phyloP scores from a whole-genome alignment of 1,139 yeast genomes.

The Blastobotrys elegans region DNA sequence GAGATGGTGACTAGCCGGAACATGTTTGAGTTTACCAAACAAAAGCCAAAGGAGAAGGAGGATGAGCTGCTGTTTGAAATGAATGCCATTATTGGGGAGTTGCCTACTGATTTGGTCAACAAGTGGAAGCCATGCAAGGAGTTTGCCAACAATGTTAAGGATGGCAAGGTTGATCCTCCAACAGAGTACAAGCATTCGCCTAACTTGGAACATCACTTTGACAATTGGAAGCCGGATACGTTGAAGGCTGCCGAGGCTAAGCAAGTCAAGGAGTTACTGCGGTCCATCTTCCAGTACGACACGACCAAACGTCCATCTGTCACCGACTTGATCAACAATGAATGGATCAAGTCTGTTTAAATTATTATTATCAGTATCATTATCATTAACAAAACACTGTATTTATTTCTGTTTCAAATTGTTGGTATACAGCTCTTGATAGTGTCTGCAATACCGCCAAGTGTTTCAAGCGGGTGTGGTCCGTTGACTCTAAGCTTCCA shows the following conservation, averaged over 20 bases:
- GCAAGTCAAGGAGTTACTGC: constrained; percentile 15
- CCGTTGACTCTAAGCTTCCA: no score
- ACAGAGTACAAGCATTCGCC: constrained; percentile 16
- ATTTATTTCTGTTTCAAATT: neutral
- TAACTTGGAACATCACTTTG: constrained; percentile 15
- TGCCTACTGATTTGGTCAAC: constrained; percentile 14
- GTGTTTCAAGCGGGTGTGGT: neutral
- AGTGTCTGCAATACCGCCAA: neutral
- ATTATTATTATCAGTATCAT: neutral
- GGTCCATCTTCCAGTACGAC: constrained; percentile 36
- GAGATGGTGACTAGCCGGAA: constrained; percentile 14
- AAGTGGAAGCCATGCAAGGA: constrained; percentile 18
- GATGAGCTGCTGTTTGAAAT: constrained; percentile 16
- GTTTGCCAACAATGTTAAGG: constrained; percentile 14
- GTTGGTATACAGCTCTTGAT: neutral
- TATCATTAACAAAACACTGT: neutral
- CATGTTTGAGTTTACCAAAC: constrained; percentile 15
- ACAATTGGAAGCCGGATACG: constrained; percentile 15
- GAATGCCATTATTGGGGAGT: constrained; percentile 16
- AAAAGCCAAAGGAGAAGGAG: constrained; percentile 17
- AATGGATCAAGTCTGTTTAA: constrained; percentile 61
- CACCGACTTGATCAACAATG: constrained; percentile 76
- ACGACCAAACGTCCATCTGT: constrained; percentile 80
- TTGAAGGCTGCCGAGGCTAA: constrained; percentile 16
- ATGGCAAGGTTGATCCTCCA: constrained; percentile 16